Base-by-base conservation (phyloP, 2,329 filamentous ascomycete species). In the Fusarium armeniacum region DNA sequence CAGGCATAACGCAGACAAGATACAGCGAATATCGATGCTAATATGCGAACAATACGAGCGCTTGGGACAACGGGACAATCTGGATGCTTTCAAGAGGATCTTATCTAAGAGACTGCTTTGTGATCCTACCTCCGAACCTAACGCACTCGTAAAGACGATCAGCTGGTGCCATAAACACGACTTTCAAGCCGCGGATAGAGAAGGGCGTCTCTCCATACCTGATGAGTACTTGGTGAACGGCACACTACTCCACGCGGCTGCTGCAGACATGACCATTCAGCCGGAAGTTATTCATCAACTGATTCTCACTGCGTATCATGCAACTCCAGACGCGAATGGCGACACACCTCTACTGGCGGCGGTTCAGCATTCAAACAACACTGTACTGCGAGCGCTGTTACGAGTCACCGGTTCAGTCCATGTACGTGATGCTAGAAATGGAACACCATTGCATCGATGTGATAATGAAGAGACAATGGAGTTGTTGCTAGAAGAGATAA, bases 21-120 rank as follows among this genome's bases (percentile, higher is more conserved):
- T 65, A 54, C 32, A 24, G 4, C 41, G 43, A 8, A 59, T 49
- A 53, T 65, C 60, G 1, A 54, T 30, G 26, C n/a, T 65, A 3
- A 53, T 65, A 9, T 59, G 53, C 18, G 53, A 65, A 5, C 60
- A 65, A 5, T 65, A 65, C 32, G 60, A 65, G 32, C 53, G 32
- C 13, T 49, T 49, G 43, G 47, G 45, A 1, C 46, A 65, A 40
- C 44, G 53, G 47, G 32, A 53, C 28, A 36, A 64, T 5, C 26
- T 65, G 13, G 47, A 50, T 36, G 62, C 62, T 6, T 65, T 65
- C 33, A 65, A 54, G 36, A 49, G 41, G 22, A 6, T 9, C 9
- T 35, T 43, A 6, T 6, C 18, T 26, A 5, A 18, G 7, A 7
- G 12, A 11, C 12, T 66, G 7, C 24, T 22, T 5, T 54, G 52